These are phyloP conservation scores for Dianthus caryophyllus DNA, from an alignment of 148 eudicot species.

Conservation along the genomic window DNA sequence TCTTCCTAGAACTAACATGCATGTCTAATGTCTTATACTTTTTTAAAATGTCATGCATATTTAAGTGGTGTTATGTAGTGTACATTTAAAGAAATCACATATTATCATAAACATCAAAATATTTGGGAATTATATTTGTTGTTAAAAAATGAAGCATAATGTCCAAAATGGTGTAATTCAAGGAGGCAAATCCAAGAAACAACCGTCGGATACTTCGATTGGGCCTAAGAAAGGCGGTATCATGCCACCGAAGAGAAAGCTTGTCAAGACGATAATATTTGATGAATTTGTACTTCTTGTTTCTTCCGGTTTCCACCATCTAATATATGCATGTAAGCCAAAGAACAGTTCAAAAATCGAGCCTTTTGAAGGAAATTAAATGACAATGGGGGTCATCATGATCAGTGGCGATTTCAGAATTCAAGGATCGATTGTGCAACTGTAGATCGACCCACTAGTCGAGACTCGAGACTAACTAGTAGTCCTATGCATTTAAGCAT, in stretches of 20 bases:
- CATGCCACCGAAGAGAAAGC: conserved; percentile 1
- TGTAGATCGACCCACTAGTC: too few relatives aligned
- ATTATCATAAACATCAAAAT: too few relatives aligned
- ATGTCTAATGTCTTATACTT: neutral
- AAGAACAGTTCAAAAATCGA: neutral
- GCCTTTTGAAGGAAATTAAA: neutral
- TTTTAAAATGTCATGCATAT: neutral
- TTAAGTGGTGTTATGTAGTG: too few relatives aligned
- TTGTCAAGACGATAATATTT: neutral
- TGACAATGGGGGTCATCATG: too few relatives aligned
- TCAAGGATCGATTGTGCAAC: too few relatives aligned
- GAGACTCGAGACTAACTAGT: too few relatives aligned
- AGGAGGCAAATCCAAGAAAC: neutral
- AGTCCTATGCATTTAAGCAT: too few relatives aligned
- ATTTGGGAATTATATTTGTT: too few relatives aligned
- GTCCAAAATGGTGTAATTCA: neutral
- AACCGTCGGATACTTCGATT: neutral
- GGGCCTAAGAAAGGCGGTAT: conserved; percentile 2
- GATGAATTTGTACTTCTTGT: neutral
- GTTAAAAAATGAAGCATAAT: neutral
- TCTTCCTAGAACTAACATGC: neutral
- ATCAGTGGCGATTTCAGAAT: too few relatives aligned
- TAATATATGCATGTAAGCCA: neutral
- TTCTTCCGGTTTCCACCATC: neutral
- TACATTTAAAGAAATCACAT: too few relatives aligned